phyloP scores from a whole-genome alignment of 257 asterid genomes.

The Knoxia roxburghii region DNA sequence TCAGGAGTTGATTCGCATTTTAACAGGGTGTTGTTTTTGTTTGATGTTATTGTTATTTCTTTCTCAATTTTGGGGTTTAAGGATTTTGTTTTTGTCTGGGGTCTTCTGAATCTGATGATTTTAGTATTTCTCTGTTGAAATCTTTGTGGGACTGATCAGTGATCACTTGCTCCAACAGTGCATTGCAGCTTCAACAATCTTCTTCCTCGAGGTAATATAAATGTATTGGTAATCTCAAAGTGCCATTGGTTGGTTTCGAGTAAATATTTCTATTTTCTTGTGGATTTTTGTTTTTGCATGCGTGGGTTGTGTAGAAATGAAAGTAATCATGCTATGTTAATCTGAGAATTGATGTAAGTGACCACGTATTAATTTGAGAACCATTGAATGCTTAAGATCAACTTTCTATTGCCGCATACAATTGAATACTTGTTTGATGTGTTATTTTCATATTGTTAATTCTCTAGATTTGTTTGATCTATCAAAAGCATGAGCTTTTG shows the following conservation, averaged over 20 bases:
- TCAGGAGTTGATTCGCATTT: background rate
- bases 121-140: conserved; percentile 7
- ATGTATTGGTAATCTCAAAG: background rate
- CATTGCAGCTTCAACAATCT: conserved; percentile 23
- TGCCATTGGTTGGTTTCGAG: background rate
- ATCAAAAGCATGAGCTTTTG: background rate
- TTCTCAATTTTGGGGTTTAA: conserved; percentile 7
- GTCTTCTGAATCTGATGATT: conserved; percentile 16
- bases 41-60: background rate
- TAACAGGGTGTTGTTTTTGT: background rate
- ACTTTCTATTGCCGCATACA: background rate
- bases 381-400: background rate
- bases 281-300: conserved; percentile 5
- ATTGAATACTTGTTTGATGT: background rate
- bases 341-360: conserved; percentile 6
- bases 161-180: conserved; percentile 27
- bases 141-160: conserved; percentile 31
- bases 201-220: conserved; percentile 29
- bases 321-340: conserved; percentile 1
- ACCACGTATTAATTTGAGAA: background rate
- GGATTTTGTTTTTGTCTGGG: conserved; percentile 12
- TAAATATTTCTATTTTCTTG: background rate
- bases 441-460: background rate
- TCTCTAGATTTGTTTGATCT: conserved; percentile 12
- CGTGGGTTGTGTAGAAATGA: background rate